A percentile compares a stretch with the other conserved stretches of the same genome.
Conservation (phyloP, 331 rosid species). For the Acacia concinna region DNA sequence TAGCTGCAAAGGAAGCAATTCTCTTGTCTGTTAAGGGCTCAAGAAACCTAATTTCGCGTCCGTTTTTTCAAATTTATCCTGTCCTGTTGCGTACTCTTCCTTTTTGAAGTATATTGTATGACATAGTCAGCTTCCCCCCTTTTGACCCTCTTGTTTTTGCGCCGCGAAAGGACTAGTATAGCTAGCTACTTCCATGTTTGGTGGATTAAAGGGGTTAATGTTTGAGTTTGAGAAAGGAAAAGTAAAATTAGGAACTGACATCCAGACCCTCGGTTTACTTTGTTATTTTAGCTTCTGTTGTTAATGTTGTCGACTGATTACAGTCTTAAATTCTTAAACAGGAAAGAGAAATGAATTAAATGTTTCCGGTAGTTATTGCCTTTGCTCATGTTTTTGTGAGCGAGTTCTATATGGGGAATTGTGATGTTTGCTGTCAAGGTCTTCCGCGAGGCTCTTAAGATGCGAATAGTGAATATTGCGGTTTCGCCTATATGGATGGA, state of each 20-base stretch:
- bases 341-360: not conserved
- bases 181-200: not conserved
- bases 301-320: not conserved
- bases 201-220: not conserved
- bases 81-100: not conserved
- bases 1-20: not conserved
- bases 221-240: not conserved
- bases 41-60: conserved; percentile 4
- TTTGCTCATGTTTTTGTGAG: not conserved
- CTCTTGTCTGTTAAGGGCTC: not conserved
- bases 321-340: not conserved
- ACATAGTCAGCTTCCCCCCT: not conserved
- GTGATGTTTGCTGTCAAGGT: not conserved
- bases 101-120: not conserved
- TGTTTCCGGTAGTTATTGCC: not conserved
- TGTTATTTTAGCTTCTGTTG: not conserved
- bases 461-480: not conserved
- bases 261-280: not conserved
- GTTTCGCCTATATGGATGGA: not conserved
- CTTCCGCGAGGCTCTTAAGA: not conserved
- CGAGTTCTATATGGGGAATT: not conserved
- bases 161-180: not conserved
- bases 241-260: not conserved
- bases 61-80: not conserved
- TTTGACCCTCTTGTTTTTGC: not conserved